Conservation (phyloP, 331 rosid genomes). For the Acacia pycnantha region DNA sequence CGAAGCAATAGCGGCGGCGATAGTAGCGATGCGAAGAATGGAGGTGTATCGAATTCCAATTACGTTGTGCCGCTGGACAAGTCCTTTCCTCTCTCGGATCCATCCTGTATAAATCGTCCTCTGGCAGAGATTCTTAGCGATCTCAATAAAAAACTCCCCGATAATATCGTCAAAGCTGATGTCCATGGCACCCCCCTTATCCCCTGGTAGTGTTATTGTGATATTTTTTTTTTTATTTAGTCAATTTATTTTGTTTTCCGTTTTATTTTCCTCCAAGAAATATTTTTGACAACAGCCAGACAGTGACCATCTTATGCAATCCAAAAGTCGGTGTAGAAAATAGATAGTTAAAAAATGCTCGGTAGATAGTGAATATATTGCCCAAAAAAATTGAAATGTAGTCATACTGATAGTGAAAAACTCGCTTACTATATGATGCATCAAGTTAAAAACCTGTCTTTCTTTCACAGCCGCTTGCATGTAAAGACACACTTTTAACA, state of each 20-base stretch:
- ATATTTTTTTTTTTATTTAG: neutral
- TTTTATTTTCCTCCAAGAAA: neutral
- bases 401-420: neutral
- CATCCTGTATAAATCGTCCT: constrained; percentile 64
- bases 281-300: neutral
- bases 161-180: constrained; percentile 54
- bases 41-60: constrained; percentile 61
- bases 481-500: neutral
- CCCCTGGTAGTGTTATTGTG: too few relatives aligned
- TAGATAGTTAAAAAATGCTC: neutral
- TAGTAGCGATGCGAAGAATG: constrained; percentile 46
- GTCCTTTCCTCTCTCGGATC: constrained; percentile 54
- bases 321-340: neutral
- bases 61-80: constrained; percentile 86
- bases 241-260: neutral
- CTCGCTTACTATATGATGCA: neutral
- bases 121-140: constrained; percentile 44
- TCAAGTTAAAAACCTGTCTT: constrained; percentile 1
- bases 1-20: constrained; percentile 30
- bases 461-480: neutral
- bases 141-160: constrained; percentile 84
- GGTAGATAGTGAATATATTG: too few relatives aligned
- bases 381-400: too few relatives aligned
- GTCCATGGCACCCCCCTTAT: constrained; percentile 34
- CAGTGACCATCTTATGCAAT: neutral